A percentile compares a stretch with the other conserved stretches of the same genome.
Conservation (phyloP, 2,329 filamentous ascomycete species). For the Lojkania enalia region DNA sequence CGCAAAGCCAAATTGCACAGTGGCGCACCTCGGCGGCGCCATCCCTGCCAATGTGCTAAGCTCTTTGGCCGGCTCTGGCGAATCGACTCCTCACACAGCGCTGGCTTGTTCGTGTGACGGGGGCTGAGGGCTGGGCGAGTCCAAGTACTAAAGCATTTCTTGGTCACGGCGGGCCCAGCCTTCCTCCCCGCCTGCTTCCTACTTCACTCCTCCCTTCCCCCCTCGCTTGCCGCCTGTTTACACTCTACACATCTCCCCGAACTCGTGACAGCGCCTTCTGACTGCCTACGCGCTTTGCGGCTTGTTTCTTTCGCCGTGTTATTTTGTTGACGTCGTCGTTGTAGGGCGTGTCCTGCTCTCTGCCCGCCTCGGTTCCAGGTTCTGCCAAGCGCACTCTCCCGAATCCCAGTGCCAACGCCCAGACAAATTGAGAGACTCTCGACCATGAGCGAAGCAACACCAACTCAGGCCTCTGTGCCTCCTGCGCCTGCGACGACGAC, state of each 20-base stretch:
- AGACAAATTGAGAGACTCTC: not conserved
- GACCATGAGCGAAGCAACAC: constrained; percentile 16
- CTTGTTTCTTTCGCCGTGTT: not conserved
- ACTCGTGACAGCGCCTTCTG: not conserved
- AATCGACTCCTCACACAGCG: too few relatives aligned
- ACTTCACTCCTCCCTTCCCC: constrained; percentile 14
- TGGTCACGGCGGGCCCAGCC: constrained; percentile 2
- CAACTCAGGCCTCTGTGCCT: constrained; percentile 10
- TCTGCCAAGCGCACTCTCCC: constrained; percentile 13
- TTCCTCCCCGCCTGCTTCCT: constrained; percentile 17
- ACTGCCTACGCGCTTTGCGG: not conserved
- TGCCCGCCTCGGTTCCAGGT: constrained; percentile 5
- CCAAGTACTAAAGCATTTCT: not conserved
- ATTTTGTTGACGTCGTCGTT: not conserved
- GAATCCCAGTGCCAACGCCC: constrained; percentile 2
- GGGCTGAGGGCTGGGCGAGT: not conserved
- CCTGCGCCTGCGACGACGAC: constrained; percentile 2
- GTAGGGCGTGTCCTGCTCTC: not conserved
- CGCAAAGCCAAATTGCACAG: too few relatives aligned
- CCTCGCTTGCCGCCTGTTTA: constrained; percentile 1
- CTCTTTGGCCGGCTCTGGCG: not conserved
- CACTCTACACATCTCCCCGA: constrained; percentile 1
- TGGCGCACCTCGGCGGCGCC: not conserved
- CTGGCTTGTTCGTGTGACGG: not conserved
- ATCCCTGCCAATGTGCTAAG: not conserved